Percentiles rank a stretch among this genome's conserved stretches.
Evolutionary conservation across 2,329 filamentous ascomycete genomes (phyloP).

Genomic region (Trichophyton simii): DNA sequence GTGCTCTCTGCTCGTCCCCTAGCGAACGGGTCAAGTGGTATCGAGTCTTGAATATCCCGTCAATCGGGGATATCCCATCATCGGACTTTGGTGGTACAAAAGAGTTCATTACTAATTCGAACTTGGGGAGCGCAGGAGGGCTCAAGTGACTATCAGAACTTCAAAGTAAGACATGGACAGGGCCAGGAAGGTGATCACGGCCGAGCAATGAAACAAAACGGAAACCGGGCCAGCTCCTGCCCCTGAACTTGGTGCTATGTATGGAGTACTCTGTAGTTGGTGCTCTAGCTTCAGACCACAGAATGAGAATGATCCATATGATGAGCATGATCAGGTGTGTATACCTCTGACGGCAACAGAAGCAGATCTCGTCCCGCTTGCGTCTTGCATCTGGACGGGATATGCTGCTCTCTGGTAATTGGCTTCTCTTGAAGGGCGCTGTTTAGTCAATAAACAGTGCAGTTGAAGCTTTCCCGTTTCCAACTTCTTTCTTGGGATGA

Average conservation of each 20-base stretch:
- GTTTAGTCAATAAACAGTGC: background rate
- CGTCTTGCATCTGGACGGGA: background rate
- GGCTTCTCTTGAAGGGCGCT: background rate
- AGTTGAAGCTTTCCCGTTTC: background rate
- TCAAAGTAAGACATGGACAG: background rate
- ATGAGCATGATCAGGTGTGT: background rate
- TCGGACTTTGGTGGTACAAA: background rate
- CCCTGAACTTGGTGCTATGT: background rate
- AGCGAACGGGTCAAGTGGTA: background rate
- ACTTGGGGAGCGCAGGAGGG: background rate
- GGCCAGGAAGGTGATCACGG: background rate
- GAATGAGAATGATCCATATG: background rate
- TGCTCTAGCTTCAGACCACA: background rate
- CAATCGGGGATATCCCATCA: slow-evolving; percentile 1
- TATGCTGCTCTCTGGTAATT: background rate
- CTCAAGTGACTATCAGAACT: background rate
- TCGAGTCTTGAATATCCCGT: background rate
- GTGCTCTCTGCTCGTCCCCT: background rate
- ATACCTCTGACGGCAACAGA: background rate
- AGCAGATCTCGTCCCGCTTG: background rate
- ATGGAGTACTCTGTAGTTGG: no score
- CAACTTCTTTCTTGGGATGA: background rate
- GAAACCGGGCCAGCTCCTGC: background rate
- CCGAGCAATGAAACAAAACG: background rate
- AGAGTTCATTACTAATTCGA: background rate